phyloP scores from a whole-genome alignment of 2,329 filamentous ascomycete genomes.

The Geosmithia putterillii region DNA sequence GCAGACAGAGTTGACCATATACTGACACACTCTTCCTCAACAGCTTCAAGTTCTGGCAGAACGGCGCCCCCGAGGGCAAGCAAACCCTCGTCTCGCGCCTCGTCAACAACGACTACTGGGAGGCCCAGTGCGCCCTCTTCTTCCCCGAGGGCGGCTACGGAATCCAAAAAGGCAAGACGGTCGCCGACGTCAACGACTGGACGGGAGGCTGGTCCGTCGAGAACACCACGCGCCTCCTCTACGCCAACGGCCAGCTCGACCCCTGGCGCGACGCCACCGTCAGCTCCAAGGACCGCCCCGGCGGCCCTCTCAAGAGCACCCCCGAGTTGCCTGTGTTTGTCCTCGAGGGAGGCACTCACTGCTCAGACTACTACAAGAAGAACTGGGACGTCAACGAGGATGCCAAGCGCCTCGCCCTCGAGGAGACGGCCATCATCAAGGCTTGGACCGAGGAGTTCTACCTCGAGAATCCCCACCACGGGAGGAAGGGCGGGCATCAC shows the following conservation, averaged over 20 bases:
- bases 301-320: slow-evolving; percentile 37
- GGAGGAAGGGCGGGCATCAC: neutral
- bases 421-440: slow-evolving; percentile 1
- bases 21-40: neutral
- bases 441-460: slow-evolving; percentile 2
- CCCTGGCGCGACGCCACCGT: slow-evolving; percentile 46
- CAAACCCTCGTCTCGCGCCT: slow-evolving; percentile 39
- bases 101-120: slow-evolving; percentile 36
- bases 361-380: slow-evolving; percentile 10
- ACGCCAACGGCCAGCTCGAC: slow-evolving; percentile 46
- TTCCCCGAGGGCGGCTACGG: slow-evolving; percentile 42
- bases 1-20: neutral
- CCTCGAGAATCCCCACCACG: neutral
- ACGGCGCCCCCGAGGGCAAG: slow-evolving; percentile 30
- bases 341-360: slow-evolving; percentile 41
- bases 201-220: slow-evolving; percentile 43
- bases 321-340: slow-evolving; percentile 34
- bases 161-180: slow-evolving; percentile 29
- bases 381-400: slow-evolving; percentile 1
- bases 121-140: slow-evolving; percentile 39
- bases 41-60: slow-evolving; percentile 12
- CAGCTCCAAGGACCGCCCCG: slow-evolving; percentile 37
- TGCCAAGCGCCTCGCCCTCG: neutral
- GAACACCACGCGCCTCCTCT: slow-evolving; percentile 40
- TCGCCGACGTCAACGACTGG: slow-evolving; percentile 33